Evolutionary conservation across 2,329 filamentous ascomycete genomes (phyloP).

Genomic region (Stagonosporopsis cucurbitacearum): DNA sequence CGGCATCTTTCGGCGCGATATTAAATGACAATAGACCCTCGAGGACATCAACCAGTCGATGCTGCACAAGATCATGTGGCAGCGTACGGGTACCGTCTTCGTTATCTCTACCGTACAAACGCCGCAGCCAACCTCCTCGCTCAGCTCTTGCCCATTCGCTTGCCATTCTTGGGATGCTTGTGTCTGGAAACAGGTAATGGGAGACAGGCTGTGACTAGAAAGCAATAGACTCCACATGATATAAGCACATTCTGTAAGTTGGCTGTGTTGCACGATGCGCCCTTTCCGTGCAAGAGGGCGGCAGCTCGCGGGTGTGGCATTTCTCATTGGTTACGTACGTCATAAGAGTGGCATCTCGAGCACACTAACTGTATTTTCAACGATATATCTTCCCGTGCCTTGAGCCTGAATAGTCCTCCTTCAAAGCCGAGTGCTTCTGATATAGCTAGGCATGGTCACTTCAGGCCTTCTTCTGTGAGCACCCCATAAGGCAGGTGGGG

Average conservation of each 20-base stretch:
- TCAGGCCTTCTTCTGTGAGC: too few relatives aligned
- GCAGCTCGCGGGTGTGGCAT: neutral
- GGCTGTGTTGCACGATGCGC: neutral
- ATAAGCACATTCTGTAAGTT: neutral
- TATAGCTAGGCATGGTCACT: too few relatives aligned
- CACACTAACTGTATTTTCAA: neutral
- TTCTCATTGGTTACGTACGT: neutral
- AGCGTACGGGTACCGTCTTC: neutral
- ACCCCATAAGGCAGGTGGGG: too few relatives aligned
- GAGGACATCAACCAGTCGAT: neutral
- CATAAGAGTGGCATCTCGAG: neutral
- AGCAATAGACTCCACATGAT: neutral
- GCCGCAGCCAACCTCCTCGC: conserved; percentile 1
- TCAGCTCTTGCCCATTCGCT: neutral
- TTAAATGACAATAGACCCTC: neutral
- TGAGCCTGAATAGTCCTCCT: too few relatives aligned
- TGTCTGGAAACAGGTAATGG: neutral
- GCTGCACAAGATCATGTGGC: neutral
- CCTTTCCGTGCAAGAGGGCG: neutral
- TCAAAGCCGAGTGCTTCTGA: too few relatives aligned
- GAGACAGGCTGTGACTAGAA: neutral
- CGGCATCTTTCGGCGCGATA: neutral
- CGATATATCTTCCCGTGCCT: too few relatives aligned
- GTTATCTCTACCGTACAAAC: neutral
- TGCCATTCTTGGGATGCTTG: neutral